Evolutionary conservation across 2,329 filamentous ascomycete species (phyloP).

Genomic region (Alternaria consortialis): DNA sequence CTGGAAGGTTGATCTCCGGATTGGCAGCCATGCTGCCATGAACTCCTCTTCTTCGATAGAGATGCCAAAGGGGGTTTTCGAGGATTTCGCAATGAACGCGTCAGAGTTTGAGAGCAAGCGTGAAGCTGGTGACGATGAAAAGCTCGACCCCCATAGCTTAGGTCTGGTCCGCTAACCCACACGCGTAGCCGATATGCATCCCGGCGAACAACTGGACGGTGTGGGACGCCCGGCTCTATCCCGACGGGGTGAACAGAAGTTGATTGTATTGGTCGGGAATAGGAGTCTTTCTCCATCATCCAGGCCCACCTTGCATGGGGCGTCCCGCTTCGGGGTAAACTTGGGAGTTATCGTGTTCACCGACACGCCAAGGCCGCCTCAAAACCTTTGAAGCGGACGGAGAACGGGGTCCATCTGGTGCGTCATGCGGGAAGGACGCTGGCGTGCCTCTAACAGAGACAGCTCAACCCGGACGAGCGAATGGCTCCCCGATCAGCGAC

Average conservation of each 20-base stretch:
- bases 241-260: constrained; percentile 11
- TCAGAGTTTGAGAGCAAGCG: constrained; percentile 1
- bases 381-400: background rate
- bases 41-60: background rate
- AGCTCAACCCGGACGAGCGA: constrained; percentile 1
- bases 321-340: constrained; percentile 3
- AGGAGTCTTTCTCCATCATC: constrained; percentile 9
- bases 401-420: constrained; percentile 5
- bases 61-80: background rate
- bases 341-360: constrained; percentile 2
- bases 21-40: constrained; percentile 45
- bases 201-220: constrained; percentile 18
- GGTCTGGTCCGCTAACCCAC: constrained; percentile 17
- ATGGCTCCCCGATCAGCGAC: constrained; percentile 17
- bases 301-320: constrained; percentile 3
- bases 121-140: constrained; percentile 13
- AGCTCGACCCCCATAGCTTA: constrained; percentile 14
- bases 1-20: constrained; percentile 48
- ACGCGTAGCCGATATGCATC: constrained; percentile 12
- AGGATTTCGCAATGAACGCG: constrained; percentile 10
- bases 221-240: constrained; percentile 9
- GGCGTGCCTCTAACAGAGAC: background rate
- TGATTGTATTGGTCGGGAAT: constrained; percentile 26
- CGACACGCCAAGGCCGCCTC: constrained; percentile 9
- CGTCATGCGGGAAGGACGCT: constrained; percentile 8